A percentile compares a stretch with the other conserved stretches of the same genome.
These are phyloP conservation scores for Alternaria postmessia DNA, from an alignment of 2,329 filamentous ascomycete genomes.

Conservation along the genomic window DNA sequence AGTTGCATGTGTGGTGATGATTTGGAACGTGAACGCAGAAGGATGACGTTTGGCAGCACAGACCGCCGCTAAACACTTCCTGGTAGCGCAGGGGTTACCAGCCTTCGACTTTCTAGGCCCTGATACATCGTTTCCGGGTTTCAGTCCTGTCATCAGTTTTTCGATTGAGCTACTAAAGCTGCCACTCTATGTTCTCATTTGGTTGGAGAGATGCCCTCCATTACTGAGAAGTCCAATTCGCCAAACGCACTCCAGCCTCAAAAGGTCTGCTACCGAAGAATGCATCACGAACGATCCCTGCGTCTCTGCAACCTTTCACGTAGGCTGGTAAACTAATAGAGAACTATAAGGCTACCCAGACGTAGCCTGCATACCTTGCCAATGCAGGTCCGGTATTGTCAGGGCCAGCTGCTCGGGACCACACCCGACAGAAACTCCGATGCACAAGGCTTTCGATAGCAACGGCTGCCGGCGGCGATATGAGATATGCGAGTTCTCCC, in stretches of 20 bases:
- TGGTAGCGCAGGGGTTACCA: not conserved
- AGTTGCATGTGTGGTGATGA: not conserved
- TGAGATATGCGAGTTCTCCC: slow-evolving; percentile 5
- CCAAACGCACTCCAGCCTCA: not conserved
- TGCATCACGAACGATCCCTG: not conserved
- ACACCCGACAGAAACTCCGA: not conserved
- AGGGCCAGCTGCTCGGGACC: not conserved
- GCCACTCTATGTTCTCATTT: not conserved
- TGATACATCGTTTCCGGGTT: not conserved
- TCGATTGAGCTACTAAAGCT: not conserved
- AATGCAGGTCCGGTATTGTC: not conserved
- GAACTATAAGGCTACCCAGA: not conserved
- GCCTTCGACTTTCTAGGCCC: not conserved
- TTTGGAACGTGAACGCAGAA: not conserved
- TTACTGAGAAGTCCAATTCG: not conserved
- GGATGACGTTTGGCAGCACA: not conserved
- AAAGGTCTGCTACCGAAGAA: not conserved
- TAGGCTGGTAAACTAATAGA: not conserved
- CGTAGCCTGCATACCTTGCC: not conserved
- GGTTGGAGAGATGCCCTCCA: not conserved
- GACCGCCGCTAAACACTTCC: not conserved
- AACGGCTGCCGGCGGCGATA: slow-evolving; percentile 8
- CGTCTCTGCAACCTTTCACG: not conserved
- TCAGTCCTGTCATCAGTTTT: not conserved
- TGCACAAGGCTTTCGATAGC: slow-evolving; percentile 1